phyloP scores from a whole-genome alignment of 2,329 filamentous ascomycete genomes.

The Calonectria pauciramosa region DNA sequence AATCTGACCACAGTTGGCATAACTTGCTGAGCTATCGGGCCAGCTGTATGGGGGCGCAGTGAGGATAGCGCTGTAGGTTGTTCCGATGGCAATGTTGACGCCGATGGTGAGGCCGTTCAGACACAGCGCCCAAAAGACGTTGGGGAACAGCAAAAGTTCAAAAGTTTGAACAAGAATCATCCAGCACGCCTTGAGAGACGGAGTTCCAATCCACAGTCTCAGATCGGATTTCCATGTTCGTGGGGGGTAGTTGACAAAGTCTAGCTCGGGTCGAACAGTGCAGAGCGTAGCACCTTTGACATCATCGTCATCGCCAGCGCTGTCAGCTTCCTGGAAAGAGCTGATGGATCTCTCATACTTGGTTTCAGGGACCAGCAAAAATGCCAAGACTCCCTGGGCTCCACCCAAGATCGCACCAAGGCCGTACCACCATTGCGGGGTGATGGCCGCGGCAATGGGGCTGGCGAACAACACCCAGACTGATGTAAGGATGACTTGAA shows the following conservation, averaged over 20 bases:
- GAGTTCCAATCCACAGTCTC: slow-evolving; percentile 36
- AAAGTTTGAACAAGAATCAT: slow-evolving; percentile 33
- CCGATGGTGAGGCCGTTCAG: slow-evolving; percentile 39
- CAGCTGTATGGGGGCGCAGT: slow-evolving; percentile 37
- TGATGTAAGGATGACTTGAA: slow-evolving; percentile 36
- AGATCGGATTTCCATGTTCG: slow-evolving; percentile 39
- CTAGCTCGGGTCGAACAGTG: slow-evolving; percentile 34
- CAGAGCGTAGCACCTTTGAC: slow-evolving; percentile 21
- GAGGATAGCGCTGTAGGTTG: slow-evolving; percentile 36
- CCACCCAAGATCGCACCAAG: slow-evolving; percentile 19
- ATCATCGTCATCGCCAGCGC: background rate
- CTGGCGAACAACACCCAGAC: slow-evolving; percentile 24
- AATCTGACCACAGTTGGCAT: slow-evolving; percentile 40
- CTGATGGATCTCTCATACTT: slow-evolving; percentile 17
- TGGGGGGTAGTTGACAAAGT: slow-evolving; percentile 35
- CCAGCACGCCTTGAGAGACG: slow-evolving; percentile 14
- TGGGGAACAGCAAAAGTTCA: slow-evolving; percentile 38
- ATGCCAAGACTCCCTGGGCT: slow-evolving; percentile 16
- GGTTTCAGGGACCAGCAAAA: slow-evolving; percentile 25
- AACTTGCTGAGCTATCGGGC: slow-evolving; percentile 35
- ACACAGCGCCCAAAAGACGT: slow-evolving; percentile 38
- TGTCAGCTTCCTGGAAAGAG: slow-evolving; percentile 8
- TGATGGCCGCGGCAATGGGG: slow-evolving; percentile 27
- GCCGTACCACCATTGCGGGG: slow-evolving; percentile 27
- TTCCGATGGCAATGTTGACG: slow-evolving; percentile 41